Percentiles rank a stretch among this genome's conserved stretches.
These are phyloP conservation scores for Linderniella brevidens DNA, from an alignment of 257 asterid genomes.

Conservation along the genomic window DNA sequence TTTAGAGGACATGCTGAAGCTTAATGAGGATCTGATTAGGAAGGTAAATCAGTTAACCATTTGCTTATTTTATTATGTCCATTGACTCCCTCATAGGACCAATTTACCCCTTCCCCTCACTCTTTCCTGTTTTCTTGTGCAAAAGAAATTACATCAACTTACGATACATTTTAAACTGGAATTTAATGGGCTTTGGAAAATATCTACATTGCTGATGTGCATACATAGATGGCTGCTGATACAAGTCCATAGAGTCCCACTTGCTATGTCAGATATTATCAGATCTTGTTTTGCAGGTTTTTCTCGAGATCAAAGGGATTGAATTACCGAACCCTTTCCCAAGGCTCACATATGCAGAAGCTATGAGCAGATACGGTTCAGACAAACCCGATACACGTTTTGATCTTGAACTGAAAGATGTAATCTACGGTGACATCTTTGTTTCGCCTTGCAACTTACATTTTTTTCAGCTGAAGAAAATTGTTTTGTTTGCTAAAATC, in stretches of 20 bases:
- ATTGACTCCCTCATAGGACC: no score
- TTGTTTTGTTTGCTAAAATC: neutral
- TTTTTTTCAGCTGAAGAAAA: neutral
- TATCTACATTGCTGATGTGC: no score
- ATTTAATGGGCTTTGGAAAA: no score
- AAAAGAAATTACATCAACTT: no score
- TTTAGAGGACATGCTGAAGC: slow-evolving; percentile 81
- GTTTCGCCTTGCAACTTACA: neutral
- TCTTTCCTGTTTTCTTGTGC: no score
- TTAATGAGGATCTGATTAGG: slow-evolving; percentile 93
- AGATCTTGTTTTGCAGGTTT: slow-evolving; percentile 39
- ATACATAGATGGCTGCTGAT: no score
- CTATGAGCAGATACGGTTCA: slow-evolving; percentile 79
- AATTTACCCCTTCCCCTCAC: no score
- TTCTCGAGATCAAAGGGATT: slow-evolving; percentile 65
- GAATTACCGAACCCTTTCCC: slow-evolving; percentile 86
- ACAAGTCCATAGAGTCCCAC: no score
- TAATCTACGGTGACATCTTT: slow-evolving; percentile 25
- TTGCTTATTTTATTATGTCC: neutral
- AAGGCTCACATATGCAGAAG: slow-evolving; percentile 85
- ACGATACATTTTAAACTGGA: no score
- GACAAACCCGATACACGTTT: slow-evolving; percentile 87
- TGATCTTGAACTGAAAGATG: slow-evolving; percentile 71
- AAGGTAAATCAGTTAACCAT: slow-evolving; percentile 32
- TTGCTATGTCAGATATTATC: neutral